Percentiles rank a stretch among this genome's conserved stretches.
Evolutionary conservation across 2,329 filamentous ascomycete species (phyloP).

Genomic region (Boeremia lycopersici): DNA sequence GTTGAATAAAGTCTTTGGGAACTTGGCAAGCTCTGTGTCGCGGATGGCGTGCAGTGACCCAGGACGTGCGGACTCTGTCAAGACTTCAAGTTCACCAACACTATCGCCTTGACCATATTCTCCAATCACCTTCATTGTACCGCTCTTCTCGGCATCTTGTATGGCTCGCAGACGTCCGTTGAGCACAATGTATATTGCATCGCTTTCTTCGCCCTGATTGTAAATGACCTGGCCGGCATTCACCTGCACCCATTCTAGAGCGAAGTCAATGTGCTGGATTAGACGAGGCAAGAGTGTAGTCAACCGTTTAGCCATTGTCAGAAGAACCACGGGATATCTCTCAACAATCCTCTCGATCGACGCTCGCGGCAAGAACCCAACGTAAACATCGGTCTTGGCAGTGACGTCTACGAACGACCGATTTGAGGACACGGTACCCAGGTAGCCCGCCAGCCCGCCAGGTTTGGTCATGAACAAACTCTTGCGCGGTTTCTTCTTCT

Average conservation of each 20-base stretch:
- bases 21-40: conserved; percentile 94
- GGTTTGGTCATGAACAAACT: conserved; percentile 93
- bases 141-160: conserved; percentile 78
- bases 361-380: conserved; percentile 86
- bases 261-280: conserved; percentile 96
- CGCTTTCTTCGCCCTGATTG: conserved; percentile 91
- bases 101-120: conserved; percentile 98
- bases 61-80: conserved; percentile 90
- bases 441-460: conserved; percentile 90
- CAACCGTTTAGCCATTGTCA: conserved; percentile 95
- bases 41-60: conserved; percentile 94
- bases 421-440: conserved; percentile 93
- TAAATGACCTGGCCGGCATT: conserved; percentile 94
- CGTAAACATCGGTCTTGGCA: conserved; percentile 97
- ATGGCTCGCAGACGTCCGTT: conserved; percentile 90
- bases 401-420: conserved; percentile 95
- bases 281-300: conserved; percentile 87
- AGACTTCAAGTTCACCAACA: conserved; percentile 93
- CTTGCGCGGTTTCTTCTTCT: conserved; percentile 63
- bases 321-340: conserved; percentile 84
- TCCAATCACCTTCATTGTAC: conserved; percentile 77
- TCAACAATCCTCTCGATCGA: conserved; percentile 92
- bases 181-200: conserved; percentile 96
- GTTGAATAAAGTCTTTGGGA: conserved; percentile 95
- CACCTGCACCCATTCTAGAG: conserved; percentile 96